These are phyloP conservation scores for Phyllostachys edulis DNA, from an alignment of 176 grass and related monocot genomes.

Conservation along the genomic window DNA sequence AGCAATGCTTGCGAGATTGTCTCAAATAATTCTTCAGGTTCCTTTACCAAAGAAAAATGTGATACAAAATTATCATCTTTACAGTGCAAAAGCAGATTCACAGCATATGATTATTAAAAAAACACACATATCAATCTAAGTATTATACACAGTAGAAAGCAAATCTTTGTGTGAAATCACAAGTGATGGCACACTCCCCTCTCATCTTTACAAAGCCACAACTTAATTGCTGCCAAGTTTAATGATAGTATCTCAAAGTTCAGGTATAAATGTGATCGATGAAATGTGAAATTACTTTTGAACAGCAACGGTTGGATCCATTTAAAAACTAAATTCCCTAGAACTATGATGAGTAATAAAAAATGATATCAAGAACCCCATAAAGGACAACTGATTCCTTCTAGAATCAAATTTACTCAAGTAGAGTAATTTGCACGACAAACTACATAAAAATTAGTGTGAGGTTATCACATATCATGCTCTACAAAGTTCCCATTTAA, in stretches of 20 bases:
- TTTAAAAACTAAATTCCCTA: neutral
- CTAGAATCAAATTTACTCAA: neutral
- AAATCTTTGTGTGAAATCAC: neutral
- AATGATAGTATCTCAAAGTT: neutral
- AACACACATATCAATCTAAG: neutral
- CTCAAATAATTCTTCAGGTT: slow-evolving; percentile 89
- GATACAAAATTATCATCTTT: neutral
- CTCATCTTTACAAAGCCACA: neutral
- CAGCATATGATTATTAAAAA: neutral
- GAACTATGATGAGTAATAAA: neutral
- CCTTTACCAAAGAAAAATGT: slow-evolving; percentile 50
- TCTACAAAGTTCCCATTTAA: neutral
- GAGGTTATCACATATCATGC: neutral
- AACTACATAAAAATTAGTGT: neutral
- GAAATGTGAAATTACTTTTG: neutral
- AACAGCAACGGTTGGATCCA: neutral
- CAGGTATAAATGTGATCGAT: neutral
- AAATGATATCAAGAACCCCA: neutral
- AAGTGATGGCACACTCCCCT: neutral
- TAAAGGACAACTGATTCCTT: neutral
- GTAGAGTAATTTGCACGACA: neutral
- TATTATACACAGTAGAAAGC: neutral
- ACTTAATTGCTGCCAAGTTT: neutral
- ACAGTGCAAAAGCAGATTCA: neutral
- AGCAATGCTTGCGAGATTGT: slow-evolving; percentile 89